Percentiles rank a stretch among this genome's conserved stretches.
Conservation (phyloP, 805 yeast genomes). For the Clavispora phyllophila region DNA sequence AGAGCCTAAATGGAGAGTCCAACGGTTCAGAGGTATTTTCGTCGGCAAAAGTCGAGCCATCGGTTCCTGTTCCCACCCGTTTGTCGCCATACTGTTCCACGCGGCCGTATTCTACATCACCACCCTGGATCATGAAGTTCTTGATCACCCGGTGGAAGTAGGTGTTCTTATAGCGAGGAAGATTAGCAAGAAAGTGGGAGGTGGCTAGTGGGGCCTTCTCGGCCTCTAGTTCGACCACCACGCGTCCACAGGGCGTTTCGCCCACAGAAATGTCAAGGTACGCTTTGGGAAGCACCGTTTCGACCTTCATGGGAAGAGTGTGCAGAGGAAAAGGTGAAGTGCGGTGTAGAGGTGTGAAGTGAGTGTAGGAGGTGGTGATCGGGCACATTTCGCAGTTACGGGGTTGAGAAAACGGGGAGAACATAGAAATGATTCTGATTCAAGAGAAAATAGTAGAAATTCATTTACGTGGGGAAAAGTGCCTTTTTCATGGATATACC, state of each 20-base stretch:
- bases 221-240: conserved; percentile 51
- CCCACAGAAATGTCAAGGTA: conserved; percentile 53
- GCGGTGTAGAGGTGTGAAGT: neutral
- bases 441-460: too few relatives aligned
- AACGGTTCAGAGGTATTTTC: conserved; percentile 47
- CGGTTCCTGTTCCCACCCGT: conserved; percentile 33
- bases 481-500: too few relatives aligned
- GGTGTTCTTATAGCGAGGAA: conserved; percentile 36
- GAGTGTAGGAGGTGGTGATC: neutral
- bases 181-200: conserved; percentile 44
- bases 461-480: too few relatives aligned
- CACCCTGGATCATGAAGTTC: conserved; percentile 69
- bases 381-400: too few relatives aligned
- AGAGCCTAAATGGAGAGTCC: conserved; percentile 48
- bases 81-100: conserved; percentile 19
- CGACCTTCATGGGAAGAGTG: conserved; percentile 25
- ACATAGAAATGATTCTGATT: too few relatives aligned
- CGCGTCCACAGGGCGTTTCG: conserved; percentile 44
- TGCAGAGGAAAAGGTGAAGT: neutral
- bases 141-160: conserved; percentile 60
- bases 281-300: conserved; percentile 23
- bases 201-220: conserved; percentile 54
- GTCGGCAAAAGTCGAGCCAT: conserved; percentile 29
- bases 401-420: too few relatives aligned
- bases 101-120: conserved; percentile 47